Evolutionary conservation across 176 grass and related monocot genomes (phyloP), one percentile per base, ranked within the genome.

Genomic region (Zea luxurians): DNA sequence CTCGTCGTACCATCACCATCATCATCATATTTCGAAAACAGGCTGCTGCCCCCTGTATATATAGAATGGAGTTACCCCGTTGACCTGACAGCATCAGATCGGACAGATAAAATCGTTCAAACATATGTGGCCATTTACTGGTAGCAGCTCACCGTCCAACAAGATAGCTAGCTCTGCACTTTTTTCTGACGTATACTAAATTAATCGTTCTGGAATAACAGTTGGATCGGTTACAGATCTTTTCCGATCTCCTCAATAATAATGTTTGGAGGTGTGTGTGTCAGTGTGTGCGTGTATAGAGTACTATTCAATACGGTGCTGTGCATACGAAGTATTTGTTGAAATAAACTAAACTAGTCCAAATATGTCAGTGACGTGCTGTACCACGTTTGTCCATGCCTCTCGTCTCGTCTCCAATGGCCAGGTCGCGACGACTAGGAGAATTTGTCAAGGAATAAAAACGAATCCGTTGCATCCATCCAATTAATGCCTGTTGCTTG

Each of bases 311-410:
- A 66, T 20, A 7, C 4, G 11, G 4, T 2, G 20, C 0, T 7
- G 74, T 60, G 20, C 49, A 67, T 61, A 68, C 2, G 10, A 12
- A 50, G 68, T 8, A 40, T 7, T 5, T 62, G 66, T 83, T 7
- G 15, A 3, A 61, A 64, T 47, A 2, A n/a, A 27, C 27, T 80
- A 84, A 61, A 77, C 13, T 12, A 46, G 66, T 47, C 63, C 70
- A 83, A 40, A 10, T 17, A 55, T 68, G 48, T 4, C 10, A 76
- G 68, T 84, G 77, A 43, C 71, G 68, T 84, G 86, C 35, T 81
- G 65, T 76, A 60, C 82, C 82, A 88, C 82, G 82, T 84, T 81
- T 88, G 42, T 80, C 8, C 82, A 76, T 76, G 82, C 8, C 47
- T 27, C 27, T 27, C 27, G 27, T 27, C 27, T 40, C 35, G 74